These are phyloP conservation scores for Tausonia pullulans DNA, from an alignment of 1,284 basidiomycete genomes.

Conservation along the genomic window DNA sequence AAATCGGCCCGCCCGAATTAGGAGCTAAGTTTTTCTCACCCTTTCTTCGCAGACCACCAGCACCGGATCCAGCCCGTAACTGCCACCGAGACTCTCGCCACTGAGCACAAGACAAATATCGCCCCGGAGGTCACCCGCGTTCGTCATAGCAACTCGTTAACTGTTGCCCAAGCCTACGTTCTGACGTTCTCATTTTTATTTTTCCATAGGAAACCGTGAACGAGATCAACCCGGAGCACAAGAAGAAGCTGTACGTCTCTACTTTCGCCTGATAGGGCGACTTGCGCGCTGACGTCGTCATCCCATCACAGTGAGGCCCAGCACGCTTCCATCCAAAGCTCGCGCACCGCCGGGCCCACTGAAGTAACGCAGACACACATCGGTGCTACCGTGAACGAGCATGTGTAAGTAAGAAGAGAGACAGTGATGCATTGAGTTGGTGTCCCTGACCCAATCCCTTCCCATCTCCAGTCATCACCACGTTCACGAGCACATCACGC, in stretches of 20 bases:
- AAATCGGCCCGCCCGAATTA: neutral
- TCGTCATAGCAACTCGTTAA: too few species aligned
- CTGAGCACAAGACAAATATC: constrained; percentile 28
- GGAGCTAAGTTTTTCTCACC: neutral
- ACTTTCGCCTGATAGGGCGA: too few species aligned
- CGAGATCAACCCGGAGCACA: constrained; percentile 34
- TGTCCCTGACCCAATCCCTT: neutral
- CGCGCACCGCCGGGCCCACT: constrained; percentile 18
- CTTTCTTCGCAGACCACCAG: neutral
- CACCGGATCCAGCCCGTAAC: constrained; percentile 34
- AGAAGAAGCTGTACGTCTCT: constrained; percentile 28
- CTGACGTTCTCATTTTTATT: too few species aligned
- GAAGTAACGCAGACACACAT: constrained; percentile 24
- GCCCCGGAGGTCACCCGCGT: constrained; percentile 17
- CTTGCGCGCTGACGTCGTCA: too few species aligned
- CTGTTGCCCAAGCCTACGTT: too few species aligned
- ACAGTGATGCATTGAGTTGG: neutral
- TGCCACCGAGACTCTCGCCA: constrained; percentile 26
- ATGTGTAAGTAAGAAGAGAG: constrained; percentile 17
- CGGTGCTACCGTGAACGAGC: constrained; percentile 23
- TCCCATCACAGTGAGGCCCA: too few species aligned
- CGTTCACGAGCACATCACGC: constrained; percentile 27
- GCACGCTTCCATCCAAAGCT: too few species aligned
- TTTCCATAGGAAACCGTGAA: constrained; percentile 26
- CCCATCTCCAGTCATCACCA: neutral